Evolutionary conservation across 768 basidiomycete species (phyloP), one percentile per base, ranked within the genome.

Genomic region (Cystobasidium onofrii): DNA sequence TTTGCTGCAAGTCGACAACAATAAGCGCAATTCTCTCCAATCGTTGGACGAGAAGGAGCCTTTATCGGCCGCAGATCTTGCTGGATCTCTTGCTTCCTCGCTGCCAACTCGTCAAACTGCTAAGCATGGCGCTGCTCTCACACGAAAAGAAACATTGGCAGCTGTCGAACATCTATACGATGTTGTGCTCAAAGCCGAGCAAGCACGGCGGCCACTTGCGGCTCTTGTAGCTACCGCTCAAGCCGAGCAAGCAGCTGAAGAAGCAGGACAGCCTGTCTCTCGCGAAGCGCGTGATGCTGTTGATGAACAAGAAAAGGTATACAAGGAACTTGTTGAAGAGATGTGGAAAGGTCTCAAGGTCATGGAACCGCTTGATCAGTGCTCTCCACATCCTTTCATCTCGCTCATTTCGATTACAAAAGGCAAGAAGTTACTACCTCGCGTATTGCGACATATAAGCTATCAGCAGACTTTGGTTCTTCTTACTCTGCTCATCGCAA

Each of bases 371-470:
- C 85, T 98, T 20, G 93, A 93, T 80, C 89, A 90, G n/a, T 93
- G 94, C 80, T 85, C 90, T 75, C 95, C 95, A 1, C 96, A 99
- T 83, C 96, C 96, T 1, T 97, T 99, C 83, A 88, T 99, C 76
- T 92, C 94, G 1, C 85, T 99, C 39, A 85, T 99, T 61, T 86
- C 85, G 23, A 88, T 91, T 2, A 86, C 86, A 77, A 99, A 99
- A 82, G 96, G 96, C 72, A 98, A 97, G 83, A 88, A 88, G 75
- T 85, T 99, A 29, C 84, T 99, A 15, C 90, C 92, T 1, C 88
- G 96, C 55, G 86, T 93, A 17, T 88, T 91, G 12, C 88, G 94
- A 23, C 89, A 92, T 77, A 85, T 98, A 20, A 86, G 86, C 75
- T 85, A 86, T 36, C 84, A 89, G 61, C 88, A 90, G 79, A 88